Evolutionary conservation across 1,284 basidiomycete genomes (phyloP), one percentile per base, ranked within the genome.

Genomic region (Grifola frondosa): DNA sequence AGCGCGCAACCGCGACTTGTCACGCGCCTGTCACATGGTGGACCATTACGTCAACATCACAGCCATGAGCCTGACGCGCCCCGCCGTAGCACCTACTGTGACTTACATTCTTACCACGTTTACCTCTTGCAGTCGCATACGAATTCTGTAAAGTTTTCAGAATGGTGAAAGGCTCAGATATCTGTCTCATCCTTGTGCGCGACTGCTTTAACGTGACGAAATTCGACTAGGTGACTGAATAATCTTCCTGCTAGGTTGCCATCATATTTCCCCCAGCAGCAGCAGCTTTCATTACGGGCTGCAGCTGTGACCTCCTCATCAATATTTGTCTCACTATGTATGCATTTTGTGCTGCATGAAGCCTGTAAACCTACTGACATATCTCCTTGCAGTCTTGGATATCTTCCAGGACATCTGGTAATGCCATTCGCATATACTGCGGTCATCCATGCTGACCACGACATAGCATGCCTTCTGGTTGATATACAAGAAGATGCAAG

Each of bases 281-380:
- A 0, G 88, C 81, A 7, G 78, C 71, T 1, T 81, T 91, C 59
- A 72, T 91, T 51, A 81, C 87, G 2, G 88, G 88, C 19, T 91
- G 87, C 64, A 75, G 77, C 43, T 88, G 84, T 59, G 88, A 91
- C 63, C 71, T 91, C 29, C 73, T 91, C 51, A 90, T 93, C 70
- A 91, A 88, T 68, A 78, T 91, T 47, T 65, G 76, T 43, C 65
- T 91, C 55, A 91, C 88, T 0, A 64, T 84, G 79, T 85, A 60
- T 44, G 80, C 25, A 6, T 40, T 32, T 12, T 29, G n/a, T 28
- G 26, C 13, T 20, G 7, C 29, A 19, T 15, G 32, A 44, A 3
- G 23, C 15, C 8, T 16, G 3, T 3, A 7, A 10, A 13, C 15
- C 5, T n/a, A 30, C 19, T 25, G 4, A 32, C 17, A 13, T 16